Evolutionary conservation across 768 basidiomycete genomes (phyloP).

Genomic region (Pulveroboletus sp.): DNA sequence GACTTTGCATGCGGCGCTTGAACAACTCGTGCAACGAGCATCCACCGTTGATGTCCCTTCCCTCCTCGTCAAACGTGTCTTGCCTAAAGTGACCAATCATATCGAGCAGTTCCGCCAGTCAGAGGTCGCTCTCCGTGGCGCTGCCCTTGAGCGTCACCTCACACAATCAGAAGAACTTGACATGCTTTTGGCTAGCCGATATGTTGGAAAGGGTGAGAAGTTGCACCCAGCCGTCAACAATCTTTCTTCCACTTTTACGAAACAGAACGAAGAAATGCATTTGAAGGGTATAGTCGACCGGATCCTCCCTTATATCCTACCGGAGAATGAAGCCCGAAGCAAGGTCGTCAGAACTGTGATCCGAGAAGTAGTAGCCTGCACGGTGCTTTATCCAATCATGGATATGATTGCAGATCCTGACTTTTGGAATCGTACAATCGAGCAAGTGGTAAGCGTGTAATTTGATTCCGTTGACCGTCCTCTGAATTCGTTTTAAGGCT

Average conservation of each 20-base stretch:
- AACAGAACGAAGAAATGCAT: conserved; percentile 88
- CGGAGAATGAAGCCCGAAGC: conserved; percentile 71
- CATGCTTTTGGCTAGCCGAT: conserved; percentile 78
- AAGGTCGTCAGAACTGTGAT: conserved; percentile 68
- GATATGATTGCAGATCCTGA: conserved; percentile 95
- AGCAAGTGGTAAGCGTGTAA: conserved; percentile 74
- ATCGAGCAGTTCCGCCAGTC: conserved; percentile 90
- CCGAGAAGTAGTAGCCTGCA: conserved; percentile 80
- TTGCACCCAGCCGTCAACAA: conserved; percentile 88
- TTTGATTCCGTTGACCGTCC: not conserved
- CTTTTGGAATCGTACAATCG: conserved; percentile 93
- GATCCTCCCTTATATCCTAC: conserved; percentile 70
- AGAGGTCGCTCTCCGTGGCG: conserved; percentile 81
- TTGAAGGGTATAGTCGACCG: conserved; percentile 68
- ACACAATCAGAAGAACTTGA: conserved; percentile 92
- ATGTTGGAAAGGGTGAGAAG: conserved; percentile 60
- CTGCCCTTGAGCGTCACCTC: conserved; percentile 74
- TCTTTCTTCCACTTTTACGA: conserved; percentile 83
- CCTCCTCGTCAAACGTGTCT: conserved; percentile 75
- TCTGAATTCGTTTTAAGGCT: conserved; percentile 39
- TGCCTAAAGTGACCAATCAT: conserved; percentile 88
- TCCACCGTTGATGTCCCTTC: conserved; percentile 66
- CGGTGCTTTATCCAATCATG: conserved; percentile 82
- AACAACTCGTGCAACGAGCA: conserved; percentile 55
- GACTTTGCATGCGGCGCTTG: conserved; percentile 64